phyloP scores from a whole-genome alignment of 768 basidiomycete species.

The Coprinopsis sp. region DNA sequence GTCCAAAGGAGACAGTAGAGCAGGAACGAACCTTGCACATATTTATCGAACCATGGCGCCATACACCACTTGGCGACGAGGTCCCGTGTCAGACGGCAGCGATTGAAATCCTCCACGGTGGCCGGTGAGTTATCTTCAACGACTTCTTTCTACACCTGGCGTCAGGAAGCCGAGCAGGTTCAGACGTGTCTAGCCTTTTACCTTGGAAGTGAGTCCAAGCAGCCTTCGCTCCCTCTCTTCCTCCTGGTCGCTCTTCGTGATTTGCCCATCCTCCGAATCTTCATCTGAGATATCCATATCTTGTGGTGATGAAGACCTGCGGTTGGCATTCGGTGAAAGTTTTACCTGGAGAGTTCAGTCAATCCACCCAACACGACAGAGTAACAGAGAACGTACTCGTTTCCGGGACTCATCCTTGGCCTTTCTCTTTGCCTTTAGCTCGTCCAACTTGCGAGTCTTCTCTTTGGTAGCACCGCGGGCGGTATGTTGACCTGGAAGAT shows the following conservation, averaged over 20 bases:
- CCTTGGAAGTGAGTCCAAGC: slow-evolving; percentile 18
- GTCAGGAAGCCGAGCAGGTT: background rate
- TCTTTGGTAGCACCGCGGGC: slow-evolving; percentile 73
- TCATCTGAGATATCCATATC: slow-evolving; percentile 86
- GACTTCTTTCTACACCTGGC: slow-evolving; percentile 21
- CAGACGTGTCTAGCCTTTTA: background rate
- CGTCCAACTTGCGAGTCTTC: slow-evolving; percentile 73
- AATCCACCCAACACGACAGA: background rate
- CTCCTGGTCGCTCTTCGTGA: slow-evolving; percentile 67
- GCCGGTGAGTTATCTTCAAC: slow-evolving; percentile 44
- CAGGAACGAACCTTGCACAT: slow-evolving; percentile 57
- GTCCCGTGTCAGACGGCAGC: slow-evolving; percentile 62
- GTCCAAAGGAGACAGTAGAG: background rate
- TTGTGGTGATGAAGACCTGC: slow-evolving; percentile 74
- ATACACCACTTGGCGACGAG: slow-evolving; percentile 65
- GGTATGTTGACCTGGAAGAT: slow-evolving; percentile 62
- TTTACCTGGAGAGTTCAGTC: slow-evolving; percentile 27
- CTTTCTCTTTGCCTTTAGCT: slow-evolving; percentile 80
- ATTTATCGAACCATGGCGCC: slow-evolving; percentile 84
- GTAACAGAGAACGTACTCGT: slow-evolving; percentile 46
- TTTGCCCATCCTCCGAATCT: slow-evolving; percentile 81
- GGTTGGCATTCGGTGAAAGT: slow-evolving; percentile 49
- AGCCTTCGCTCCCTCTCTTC: slow-evolving; percentile 59
- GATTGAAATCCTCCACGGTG: slow-evolving; percentile 52
- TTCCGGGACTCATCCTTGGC: slow-evolving; percentile 82